phyloP scores from a whole-genome alignment of 2,329 filamentous ascomycete species.

The Madurella fahalii region DNA sequence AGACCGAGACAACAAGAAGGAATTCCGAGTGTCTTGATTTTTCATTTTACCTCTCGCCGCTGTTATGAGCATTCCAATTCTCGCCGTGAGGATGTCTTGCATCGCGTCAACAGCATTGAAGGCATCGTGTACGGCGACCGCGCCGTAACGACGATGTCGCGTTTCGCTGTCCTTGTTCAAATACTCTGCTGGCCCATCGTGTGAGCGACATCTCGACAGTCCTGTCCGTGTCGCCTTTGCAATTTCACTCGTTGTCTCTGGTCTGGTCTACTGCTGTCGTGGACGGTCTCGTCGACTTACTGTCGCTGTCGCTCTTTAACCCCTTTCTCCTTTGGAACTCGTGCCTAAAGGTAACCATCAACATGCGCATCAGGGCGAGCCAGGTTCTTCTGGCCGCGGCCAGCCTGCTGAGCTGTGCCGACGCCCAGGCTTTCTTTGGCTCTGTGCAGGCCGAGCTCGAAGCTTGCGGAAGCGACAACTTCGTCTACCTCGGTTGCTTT shows the following conservation, averaged over 20 bases:
- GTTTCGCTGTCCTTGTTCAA: too few relatives aligned
- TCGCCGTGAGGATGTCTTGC: slow-evolving; percentile 1
- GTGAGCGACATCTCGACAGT: not conserved
- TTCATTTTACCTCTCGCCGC: not conserved
- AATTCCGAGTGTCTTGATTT: slow-evolving; percentile 1
- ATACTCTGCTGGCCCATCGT: too few relatives aligned
- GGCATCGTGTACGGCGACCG: not conserved
- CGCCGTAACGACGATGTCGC: not conserved
- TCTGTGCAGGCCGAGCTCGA: slow-evolving; percentile 2
- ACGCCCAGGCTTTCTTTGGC: slow-evolving; percentile 18
- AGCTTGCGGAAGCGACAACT: slow-evolving; percentile 14
- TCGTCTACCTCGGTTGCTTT: slow-evolving; percentile 18
- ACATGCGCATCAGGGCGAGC: slow-evolving; percentile 9
- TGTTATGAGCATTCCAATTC: slow-evolving; percentile 12
- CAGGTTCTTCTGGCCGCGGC: slow-evolving; percentile 12
- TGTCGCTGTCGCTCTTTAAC: not conserved
- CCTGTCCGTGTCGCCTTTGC: not conserved
- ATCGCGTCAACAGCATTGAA: slow-evolving; percentile 4
- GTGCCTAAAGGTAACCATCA: not conserved
- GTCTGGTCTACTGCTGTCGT: not conserved
- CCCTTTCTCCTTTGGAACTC: not conserved
- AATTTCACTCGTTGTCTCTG: slow-evolving; percentile 4
- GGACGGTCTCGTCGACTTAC: not conserved
- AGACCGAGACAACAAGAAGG: slow-evolving; percentile 16
- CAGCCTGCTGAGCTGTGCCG: slow-evolving; percentile 7